These are phyloP conservation scores for Thraustotheca clavata DNA, from an alignment of 352 stramenopile genomes.

Conservation along the genomic window DNA sequence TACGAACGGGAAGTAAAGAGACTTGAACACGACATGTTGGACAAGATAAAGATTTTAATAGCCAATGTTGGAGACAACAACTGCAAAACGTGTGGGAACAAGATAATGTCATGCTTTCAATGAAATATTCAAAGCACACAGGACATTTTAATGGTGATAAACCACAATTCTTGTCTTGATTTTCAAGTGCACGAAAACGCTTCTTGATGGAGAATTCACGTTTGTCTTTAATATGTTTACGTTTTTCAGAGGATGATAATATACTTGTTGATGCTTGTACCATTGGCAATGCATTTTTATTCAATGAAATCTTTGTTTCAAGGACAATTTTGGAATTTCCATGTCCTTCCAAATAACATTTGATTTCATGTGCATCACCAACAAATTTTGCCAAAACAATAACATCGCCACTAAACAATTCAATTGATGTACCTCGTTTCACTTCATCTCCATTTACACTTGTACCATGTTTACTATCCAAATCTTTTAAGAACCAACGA, in stretches of 20 bases:
- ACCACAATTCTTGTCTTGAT: background rate
- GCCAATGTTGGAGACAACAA: slow-evolving; percentile 69
- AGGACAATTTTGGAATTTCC: slow-evolving; percentile 14
- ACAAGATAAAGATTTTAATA: slow-evolving; percentile 63
- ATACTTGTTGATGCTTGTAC: background rate
- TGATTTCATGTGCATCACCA: slow-evolving; percentile 6
- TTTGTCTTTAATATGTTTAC: background rate
- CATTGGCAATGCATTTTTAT: background rate
- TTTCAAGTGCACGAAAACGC: slow-evolving; percentile 8
- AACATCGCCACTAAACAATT: slow-evolving; percentile 59
- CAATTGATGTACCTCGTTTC: slow-evolving; percentile 36
- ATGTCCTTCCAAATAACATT: slow-evolving; percentile 12
- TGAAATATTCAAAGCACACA: slow-evolving; percentile 77
- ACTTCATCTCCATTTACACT: slow-evolving; percentile 62
- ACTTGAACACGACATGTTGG: slow-evolving; percentile 64
- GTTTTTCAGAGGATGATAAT: background rate
- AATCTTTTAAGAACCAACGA: slow-evolving; percentile 65
- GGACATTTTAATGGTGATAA: slow-evolving; percentile 49
- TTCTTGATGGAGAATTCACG: slow-evolving; percentile 9
- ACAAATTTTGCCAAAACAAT: slow-evolving; percentile 40
- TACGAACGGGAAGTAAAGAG: slow-evolving; percentile 59
- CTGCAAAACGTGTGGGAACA: slow-evolving; percentile 83
- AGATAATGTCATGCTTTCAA: slow-evolving; percentile 60
- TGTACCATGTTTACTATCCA: slow-evolving; percentile 75
- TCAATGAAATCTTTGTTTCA: background rate